Evolutionary conservation across 2,329 filamentous ascomycete genomes (phyloP).

Genomic region (Microcera coccophila): DNA sequence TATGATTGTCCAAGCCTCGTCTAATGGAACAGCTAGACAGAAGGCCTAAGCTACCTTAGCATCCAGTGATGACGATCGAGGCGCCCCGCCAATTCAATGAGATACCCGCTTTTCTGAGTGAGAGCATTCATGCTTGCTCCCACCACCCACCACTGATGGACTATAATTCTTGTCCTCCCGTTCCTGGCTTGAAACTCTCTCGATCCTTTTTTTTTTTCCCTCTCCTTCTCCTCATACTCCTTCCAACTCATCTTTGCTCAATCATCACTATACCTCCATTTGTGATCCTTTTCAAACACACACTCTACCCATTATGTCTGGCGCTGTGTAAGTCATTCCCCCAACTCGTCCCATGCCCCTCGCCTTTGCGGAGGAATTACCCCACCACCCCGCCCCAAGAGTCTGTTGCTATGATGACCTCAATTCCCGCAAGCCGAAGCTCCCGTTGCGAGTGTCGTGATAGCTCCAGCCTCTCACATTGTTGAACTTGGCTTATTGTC

Average conservation of each 20-base stretch:
- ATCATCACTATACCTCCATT: slow-evolving; percentile 9
- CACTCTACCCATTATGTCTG: slow-evolving; percentile 52
- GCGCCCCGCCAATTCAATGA: slow-evolving; percentile 24
- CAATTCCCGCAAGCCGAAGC: slow-evolving; percentile 33
- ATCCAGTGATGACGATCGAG: slow-evolving; percentile 29
- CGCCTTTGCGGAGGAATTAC: slow-evolving; percentile 28
- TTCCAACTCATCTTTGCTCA: slow-evolving; percentile 14
- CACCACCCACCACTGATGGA: slow-evolving; percentile 12
- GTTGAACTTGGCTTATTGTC: slow-evolving; percentile 36
- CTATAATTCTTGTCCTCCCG: slow-evolving; percentile 4
- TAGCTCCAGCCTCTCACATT: slow-evolving; percentile 8
- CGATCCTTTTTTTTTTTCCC: slow-evolving; percentile 13
- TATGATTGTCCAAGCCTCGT: neutral
- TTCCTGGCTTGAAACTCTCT: slow-evolving; percentile 6
- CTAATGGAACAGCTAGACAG: too few relatives aligned
- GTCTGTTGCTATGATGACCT: slow-evolving; percentile 25
- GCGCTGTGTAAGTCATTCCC: slow-evolving; percentile 59
- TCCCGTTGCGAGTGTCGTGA: slow-evolving; percentile 9
- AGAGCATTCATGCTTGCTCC: slow-evolving; percentile 5
- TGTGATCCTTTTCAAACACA: slow-evolving; percentile 13
- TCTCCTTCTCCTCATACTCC: slow-evolving; percentile 18
- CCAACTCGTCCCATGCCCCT: slow-evolving; percentile 19
- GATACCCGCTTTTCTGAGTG: slow-evolving; percentile 25
- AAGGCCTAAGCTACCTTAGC: slow-evolving; percentile 3
- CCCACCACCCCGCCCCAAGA: slow-evolving; percentile 35